A percentile compares a stretch with the other conserved stretches of the same genome.
Conservation (phyloP, 495 filamentous ascomycete genomes). For the Tuber brumale region DNA sequence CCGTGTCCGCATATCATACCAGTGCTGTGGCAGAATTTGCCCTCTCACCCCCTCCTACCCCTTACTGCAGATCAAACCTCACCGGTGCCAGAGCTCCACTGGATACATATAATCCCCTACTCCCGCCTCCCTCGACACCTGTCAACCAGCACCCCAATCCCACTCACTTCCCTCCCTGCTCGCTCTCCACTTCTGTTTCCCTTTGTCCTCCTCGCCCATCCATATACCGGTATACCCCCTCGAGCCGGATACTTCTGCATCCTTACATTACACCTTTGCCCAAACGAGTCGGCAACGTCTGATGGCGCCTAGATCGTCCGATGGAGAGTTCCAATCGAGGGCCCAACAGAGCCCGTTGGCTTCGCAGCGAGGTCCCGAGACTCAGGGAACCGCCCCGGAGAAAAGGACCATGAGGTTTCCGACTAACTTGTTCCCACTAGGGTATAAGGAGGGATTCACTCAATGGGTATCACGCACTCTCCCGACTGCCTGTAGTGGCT, state of each 20-base stretch:
- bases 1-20: background rate
- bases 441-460: conserved; percentile 80
- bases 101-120: background rate
- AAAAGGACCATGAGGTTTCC: conserved; percentile 38
- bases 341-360: conserved; percentile 50
- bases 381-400: conserved; percentile 44
- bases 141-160: background rate
- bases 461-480: conserved; percentile 69
- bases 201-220: conserved; percentile 5
- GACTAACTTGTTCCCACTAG: conserved; percentile 60
- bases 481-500: background rate
- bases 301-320: conserved; percentile 25
- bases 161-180: background rate
- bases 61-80: background rate
- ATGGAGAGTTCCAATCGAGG: conserved; percentile 43
- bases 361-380: conserved; percentile 46
- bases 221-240: conserved; percentile 25
- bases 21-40: too few relatives aligned
- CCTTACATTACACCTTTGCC: conserved; percentile 7
- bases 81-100: background rate
- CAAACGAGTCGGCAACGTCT: background rate
- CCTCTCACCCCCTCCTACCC: background rate
- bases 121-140: background rate
- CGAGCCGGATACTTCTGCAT: conserved; percentile 15
- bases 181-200: background rate